phyloP scores from a whole-genome alignment of 2,329 filamentous ascomycete genomes.

The Fusarium sp. region DNA sequence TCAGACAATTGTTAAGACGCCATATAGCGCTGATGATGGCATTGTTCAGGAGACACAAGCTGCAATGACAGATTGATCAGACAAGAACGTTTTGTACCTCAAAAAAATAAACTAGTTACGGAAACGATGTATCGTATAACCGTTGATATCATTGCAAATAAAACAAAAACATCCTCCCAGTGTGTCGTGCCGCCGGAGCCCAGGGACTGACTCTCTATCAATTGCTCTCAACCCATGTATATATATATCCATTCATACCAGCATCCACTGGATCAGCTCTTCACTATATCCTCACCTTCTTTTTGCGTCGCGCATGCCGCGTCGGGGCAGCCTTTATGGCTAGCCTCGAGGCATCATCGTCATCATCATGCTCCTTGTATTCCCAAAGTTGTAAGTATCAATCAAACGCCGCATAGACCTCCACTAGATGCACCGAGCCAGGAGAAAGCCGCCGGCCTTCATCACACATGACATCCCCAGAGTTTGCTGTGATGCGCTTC shows the following conservation, averaged over 20 bases:
- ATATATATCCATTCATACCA: conserved; percentile 30
- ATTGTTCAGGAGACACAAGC: background rate
- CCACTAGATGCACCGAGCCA: conserved; percentile 37
- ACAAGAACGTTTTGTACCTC: conserved; percentile 26
- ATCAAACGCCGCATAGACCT: conserved; percentile 40
- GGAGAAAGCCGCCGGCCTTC: conserved; percentile 42
- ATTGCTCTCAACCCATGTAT: conserved; percentile 26
- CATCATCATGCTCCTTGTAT: conserved; percentile 29
- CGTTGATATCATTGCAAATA: conserved; percentile 46
- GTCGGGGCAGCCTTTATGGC: conserved; percentile 34
- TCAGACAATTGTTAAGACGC: background rate
- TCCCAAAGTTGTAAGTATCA: conserved; percentile 37
- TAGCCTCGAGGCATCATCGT: conserved; percentile 23
- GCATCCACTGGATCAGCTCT: conserved; percentile 21
- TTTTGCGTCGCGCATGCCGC: conserved; percentile 33
- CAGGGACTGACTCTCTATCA: conserved; percentile 37
- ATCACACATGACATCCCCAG: conserved; percentile 25
- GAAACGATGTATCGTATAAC: conserved; percentile 43
- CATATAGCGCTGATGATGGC: background rate
- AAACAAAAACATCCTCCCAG: conserved; percentile 33
- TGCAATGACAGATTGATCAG: conserved; percentile 4
- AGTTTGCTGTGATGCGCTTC: conserved; percentile 20
- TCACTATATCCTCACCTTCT: conserved; percentile 23
- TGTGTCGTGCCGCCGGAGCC: conserved; percentile 19
- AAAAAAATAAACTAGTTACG: conserved; percentile 34